Base-by-base conservation (phyloP, 2,329 filamentous ascomycete genomes). In the Cercospora berteroae region DNA sequence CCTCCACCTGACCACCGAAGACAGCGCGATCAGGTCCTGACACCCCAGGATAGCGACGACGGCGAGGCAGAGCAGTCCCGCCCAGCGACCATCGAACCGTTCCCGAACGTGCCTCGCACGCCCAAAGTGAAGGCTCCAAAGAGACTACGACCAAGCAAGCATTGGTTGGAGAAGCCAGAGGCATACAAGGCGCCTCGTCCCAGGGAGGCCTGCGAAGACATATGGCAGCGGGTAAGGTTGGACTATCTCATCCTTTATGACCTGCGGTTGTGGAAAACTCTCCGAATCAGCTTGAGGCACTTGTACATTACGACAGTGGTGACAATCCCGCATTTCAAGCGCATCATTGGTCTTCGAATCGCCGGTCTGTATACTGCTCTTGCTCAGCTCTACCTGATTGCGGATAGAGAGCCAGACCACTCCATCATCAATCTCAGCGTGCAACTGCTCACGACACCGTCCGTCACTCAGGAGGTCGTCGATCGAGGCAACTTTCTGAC, bases 371-470 rank as follows among this genome's bases (percentile, higher is more conserved):
- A 99, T 80, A 98, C 95, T 1, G 92, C 91, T 2, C 82, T 99
- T 58, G 94, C 95, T 5, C 94, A 99, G 77, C 83, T 99, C 3
- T 99, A 98, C 78, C 86, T 99, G 31, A 95, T 99, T 71, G 94
- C 94, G 13, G 95, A 99, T 77, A 87, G 95, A 70, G 95, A 99
- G 78, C 95, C 95, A 2, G 95, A 99, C 76, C 94, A 98, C 79
- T 98, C 94, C 10, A 98, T 99, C 76, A 97, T 99, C 83, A 97
- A 97, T 77, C 87, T 99, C 42, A 98, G 94, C 4, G 83, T 98
- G 31, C 95, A 99, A 77, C 96, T 99, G 88, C 83, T 99, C 69
- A 99, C 95, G 0, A 97, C 95, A 0, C 94, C 95, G 1, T 96
- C 94, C 0, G 98, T 99, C 72, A 98, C 94, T 0, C 91, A 93